phyloP scores from a whole-genome alignment of 2,329 filamentous ascomycete genomes.

The Diplocarpon rosae region DNA sequence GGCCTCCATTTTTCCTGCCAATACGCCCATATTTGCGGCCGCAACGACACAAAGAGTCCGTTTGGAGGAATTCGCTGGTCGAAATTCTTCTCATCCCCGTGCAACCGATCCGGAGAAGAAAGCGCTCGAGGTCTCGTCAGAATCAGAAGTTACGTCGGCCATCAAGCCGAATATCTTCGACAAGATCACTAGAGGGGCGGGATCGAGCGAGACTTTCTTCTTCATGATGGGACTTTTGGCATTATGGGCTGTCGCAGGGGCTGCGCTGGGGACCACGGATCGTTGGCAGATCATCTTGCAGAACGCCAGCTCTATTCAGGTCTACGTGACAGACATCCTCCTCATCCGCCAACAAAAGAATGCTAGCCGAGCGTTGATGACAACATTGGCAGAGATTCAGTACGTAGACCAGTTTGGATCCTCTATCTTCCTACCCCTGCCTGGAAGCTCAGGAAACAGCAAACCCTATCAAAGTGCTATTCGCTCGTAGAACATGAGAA shows the following conservation, averaged over 20 bases:
- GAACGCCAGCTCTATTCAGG: constrained; percentile 29
- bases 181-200: constrained; percentile 20
- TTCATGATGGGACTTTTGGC: constrained; percentile 26
- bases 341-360: constrained; percentile 32
- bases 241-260: constrained; percentile 26
- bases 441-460: no score
- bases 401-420: constrained; percentile 11
- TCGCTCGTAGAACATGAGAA: no score
- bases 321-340: constrained; percentile 30
- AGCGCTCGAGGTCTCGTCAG: no score
- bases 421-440: no score
- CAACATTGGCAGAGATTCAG: constrained; percentile 25
- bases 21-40: constrained; percentile 10
- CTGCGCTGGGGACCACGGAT: constrained; percentile 25
- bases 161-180: constrained; percentile 21
- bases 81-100: neutral
- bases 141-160: constrained; percentile 3
- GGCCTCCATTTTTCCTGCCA: neutral
- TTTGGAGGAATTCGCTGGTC: constrained; percentile 4
- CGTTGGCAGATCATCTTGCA: constrained; percentile 30
- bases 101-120: no score
- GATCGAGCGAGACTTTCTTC: constrained; percentile 23
- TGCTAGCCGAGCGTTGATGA: constrained; percentile 23
- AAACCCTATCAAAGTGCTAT: no score
- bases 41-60: constrained; percentile 10